These are phyloP conservation scores for Akanthomyces uredinophilus DNA, from an alignment of 2,329 filamentous ascomycete genomes.

Conservation along the genomic window DNA sequence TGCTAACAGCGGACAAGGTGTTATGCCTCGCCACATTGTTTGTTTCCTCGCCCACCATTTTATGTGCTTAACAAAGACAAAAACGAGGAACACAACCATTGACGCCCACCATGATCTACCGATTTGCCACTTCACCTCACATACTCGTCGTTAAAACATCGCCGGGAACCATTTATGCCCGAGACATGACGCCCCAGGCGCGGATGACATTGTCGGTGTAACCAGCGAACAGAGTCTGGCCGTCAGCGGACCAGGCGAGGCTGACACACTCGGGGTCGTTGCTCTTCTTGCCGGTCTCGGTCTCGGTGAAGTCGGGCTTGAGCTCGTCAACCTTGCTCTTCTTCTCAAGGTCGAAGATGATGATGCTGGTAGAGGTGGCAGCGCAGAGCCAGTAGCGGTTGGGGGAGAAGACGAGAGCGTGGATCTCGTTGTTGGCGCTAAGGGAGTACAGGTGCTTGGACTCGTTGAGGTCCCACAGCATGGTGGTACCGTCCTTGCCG, in stretches of 20 bases:
- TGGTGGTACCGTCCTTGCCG: conserved; percentile 99
- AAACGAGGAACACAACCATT: conserved; percentile 43
- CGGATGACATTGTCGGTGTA: conserved; percentile 99
- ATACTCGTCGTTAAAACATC: conserved; percentile 22
- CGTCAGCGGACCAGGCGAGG: conserved; percentile 96
- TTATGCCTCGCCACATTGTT: conserved; percentile 33
- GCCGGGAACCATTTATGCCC: conserved; percentile 55
- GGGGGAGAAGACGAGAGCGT: conserved; percentile 99
- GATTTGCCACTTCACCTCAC: conserved; percentile 19
- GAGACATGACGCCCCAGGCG: conserved; percentile 95
- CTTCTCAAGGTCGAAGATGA: conserved; percentile 99
- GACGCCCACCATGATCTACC: conserved; percentile 44
- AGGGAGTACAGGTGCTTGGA: conserved; percentile 99
- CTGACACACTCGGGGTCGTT: conserved; percentile 96
- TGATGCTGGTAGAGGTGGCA: conserved; percentile 94
- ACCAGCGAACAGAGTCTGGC: conserved; percentile 98
- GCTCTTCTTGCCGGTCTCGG: conserved; percentile 96
- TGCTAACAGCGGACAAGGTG: conserved; percentile 34
- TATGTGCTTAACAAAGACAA: conserved; percentile 36
- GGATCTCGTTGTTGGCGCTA: conserved; percentile 99
- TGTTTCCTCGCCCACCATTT: conserved; percentile 29
- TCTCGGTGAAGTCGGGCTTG: conserved; percentile 95
- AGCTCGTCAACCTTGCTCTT: conserved; percentile 99
- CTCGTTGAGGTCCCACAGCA: conserved; percentile 99
- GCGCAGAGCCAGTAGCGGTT: conserved; percentile 99